Evolutionary conservation across 495 filamentous ascomycete species (phyloP), one percentile per base, ranked within the genome.

Genomic region (Daldinia decipiens): DNA sequence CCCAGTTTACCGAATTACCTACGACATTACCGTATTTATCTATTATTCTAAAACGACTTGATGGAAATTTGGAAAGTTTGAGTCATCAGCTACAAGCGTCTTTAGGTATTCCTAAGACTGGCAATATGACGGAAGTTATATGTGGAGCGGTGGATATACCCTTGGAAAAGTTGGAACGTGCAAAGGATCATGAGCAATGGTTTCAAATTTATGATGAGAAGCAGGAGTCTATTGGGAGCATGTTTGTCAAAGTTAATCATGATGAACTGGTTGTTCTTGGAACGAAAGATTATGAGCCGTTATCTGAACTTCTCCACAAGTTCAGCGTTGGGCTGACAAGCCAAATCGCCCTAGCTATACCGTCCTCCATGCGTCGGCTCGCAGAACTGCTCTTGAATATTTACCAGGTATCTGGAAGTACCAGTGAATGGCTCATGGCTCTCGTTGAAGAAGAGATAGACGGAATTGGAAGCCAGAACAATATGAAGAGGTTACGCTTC

Each of bases 381-480:
- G 90, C 93, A 8, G 93, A 97, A 74, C 89, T 91, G 36, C 87
- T 99, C 51, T 83, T 98, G 70, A 93, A 97, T 73, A 96, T 99
- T 59, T 99, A 92, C 74, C 95, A 99, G 76, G 96, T 97, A 12
- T 94, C 93, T n/a, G 94, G 93, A 4, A 88, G 88, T 57, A 91
- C 92, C 12, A 88, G 86, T 39, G 93, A 97, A 56, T 99, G 95
- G 95, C 86, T 99, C 29, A 95, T 93, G 80, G 88, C 91, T 2
- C 83, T 99, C 56, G 92, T 97, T 11, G 96, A 99, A 76, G 94
- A 97, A 71, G 95, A 99, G 78, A 98, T 99, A 60, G 95, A 98
- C 74, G 95, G 93, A 7, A 87, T 94, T 9, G 88, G 92, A 65
- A 97, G 90, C 76, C 94, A 97, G 72, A 82, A 85, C 13, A 84